phyloP scores from a whole-genome alignment of 805 yeast genomes.

The Saccharomycopsis javanensis region DNA sequence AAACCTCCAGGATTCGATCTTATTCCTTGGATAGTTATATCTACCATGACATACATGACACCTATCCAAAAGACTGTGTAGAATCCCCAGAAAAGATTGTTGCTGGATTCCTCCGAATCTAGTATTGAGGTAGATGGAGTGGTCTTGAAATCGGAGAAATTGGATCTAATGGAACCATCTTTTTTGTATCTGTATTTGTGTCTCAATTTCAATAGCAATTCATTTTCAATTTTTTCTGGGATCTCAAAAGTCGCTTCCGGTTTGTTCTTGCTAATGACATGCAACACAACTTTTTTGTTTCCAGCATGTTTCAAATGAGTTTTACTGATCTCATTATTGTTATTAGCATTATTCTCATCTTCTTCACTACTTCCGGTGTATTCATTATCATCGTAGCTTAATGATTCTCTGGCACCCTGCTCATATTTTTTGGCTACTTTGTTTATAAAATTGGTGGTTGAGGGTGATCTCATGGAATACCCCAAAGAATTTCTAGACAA shows the following conservation, averaged over 20 bases:
- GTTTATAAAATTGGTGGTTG: neutral
- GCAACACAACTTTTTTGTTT: neutral
- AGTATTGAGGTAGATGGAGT: conserved; percentile 20
- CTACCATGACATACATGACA: conserved; percentile 44
- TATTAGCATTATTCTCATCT: neutral
- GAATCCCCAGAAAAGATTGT: conserved; percentile 56
- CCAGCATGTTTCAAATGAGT: no score
- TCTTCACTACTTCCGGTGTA: neutral
- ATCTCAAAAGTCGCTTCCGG: neutral
- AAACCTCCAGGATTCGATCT: conserved; percentile 31
- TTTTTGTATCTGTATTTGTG: conserved; percentile 19
- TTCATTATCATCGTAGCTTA: neutral
- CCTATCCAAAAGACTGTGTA: conserved; percentile 74
- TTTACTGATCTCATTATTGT: neutral
- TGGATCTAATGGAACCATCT: conserved; percentile 23
- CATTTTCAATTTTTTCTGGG: neutral
- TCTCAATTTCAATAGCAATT: neutral
- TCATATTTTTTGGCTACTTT: neutral
- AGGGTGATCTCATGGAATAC: neutral
- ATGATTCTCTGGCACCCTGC: neutral
- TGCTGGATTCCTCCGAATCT: conserved; percentile 20
- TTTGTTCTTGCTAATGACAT: neutral
- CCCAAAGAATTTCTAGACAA: neutral
- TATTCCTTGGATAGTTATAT: conserved; percentile 45
- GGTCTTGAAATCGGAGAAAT: conserved; percentile 24